Conservation (phyloP, 129 eudicot species). For the Saposhnikovia divaricata region DNA sequence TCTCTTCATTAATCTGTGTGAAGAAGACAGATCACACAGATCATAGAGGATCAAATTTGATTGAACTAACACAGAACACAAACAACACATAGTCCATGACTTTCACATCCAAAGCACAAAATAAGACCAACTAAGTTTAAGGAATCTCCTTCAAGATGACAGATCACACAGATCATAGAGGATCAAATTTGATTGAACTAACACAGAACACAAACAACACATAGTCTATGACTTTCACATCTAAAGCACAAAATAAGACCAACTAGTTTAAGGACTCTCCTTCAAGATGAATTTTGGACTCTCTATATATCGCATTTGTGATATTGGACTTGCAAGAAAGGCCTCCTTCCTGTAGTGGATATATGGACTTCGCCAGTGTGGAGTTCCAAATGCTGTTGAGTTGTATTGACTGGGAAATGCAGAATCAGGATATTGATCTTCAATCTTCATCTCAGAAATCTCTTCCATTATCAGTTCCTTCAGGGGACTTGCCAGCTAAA, state of each 20-base stretch:
- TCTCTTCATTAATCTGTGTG: background rate
- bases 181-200: background rate
- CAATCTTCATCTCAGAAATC: constrained; percentile 17
- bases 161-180: background rate
- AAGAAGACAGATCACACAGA: constrained; percentile 8
- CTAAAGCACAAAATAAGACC: background rate
- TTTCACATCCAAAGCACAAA: background rate
- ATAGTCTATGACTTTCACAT: background rate
- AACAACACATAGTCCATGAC: background rate
- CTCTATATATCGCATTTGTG: background rate
- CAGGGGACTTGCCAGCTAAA: constrained; percentile 9
- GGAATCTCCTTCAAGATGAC: background rate
- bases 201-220: background rate
- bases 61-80: background rate
- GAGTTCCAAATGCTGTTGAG: background rate
- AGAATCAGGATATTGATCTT: constrained; percentile 6
- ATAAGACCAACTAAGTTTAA: background rate
- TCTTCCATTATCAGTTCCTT: constrained; percentile 21
- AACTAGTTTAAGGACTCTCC: background rate
- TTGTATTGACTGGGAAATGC: constrained; percentile 16
- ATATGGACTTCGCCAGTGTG: constrained; percentile 2
- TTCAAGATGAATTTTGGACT: background rate
- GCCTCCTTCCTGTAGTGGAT: background rate
- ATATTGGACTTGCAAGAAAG: background rate
- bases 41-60: background rate